Percentiles rank a stretch among this genome's conserved stretches.
Evolutionary conservation across 2,329 filamentous ascomycete genomes (phyloP).

Genomic region (Pseudogymnoascus sp.): DNA sequence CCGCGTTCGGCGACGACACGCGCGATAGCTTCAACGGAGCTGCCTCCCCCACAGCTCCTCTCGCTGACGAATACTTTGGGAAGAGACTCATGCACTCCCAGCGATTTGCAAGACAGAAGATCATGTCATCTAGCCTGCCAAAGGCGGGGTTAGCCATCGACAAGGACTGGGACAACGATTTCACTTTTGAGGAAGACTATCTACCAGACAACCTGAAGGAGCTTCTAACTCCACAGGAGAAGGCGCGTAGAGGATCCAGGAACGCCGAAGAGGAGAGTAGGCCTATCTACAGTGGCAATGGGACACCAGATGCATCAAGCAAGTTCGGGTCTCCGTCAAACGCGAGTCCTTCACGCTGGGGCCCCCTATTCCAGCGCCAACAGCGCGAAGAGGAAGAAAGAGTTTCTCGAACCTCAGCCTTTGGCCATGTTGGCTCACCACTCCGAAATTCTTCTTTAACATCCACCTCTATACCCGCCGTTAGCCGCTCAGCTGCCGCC

Average conservation of each 20-base stretch:
- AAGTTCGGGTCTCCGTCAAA: constrained; percentile 54
- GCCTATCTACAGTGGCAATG: constrained; percentile 34
- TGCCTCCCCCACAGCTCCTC: constrained; percentile 33
- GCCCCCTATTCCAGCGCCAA: constrained; percentile 50
- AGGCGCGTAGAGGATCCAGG: constrained; percentile 55
- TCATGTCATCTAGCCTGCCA: constrained; percentile 60
- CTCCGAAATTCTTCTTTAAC: constrained; percentile 55
- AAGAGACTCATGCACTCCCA: constrained; percentile 63
- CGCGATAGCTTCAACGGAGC: constrained; percentile 53
- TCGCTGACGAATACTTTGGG: constrained; percentile 54
- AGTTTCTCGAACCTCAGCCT: constrained; percentile 42
- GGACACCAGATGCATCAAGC: constrained; percentile 35
- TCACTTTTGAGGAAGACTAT: constrained; percentile 83
- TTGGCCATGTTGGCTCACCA: constrained; percentile 58
- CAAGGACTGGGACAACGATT: constrained; percentile 56
- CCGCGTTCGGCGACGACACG: constrained; percentile 52
- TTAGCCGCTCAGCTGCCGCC: constrained; percentile 24
- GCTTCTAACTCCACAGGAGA: constrained; percentile 57
- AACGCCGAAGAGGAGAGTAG: constrained; percentile 42
- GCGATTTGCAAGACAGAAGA: constrained; percentile 56
- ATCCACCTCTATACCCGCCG: constrained; percentile 32
- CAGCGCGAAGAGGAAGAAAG: constrained; percentile 44
- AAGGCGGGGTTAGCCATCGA: constrained; percentile 49
- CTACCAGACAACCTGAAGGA: constrained; percentile 65
- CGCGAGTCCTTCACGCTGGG: constrained; percentile 53